Percentiles rank a stretch among this genome's conserved stretches.
These are phyloP conservation scores for Amanita thiersii DNA, from an alignment of 768 basidiomycete species.

Conservation along the genomic window DNA sequence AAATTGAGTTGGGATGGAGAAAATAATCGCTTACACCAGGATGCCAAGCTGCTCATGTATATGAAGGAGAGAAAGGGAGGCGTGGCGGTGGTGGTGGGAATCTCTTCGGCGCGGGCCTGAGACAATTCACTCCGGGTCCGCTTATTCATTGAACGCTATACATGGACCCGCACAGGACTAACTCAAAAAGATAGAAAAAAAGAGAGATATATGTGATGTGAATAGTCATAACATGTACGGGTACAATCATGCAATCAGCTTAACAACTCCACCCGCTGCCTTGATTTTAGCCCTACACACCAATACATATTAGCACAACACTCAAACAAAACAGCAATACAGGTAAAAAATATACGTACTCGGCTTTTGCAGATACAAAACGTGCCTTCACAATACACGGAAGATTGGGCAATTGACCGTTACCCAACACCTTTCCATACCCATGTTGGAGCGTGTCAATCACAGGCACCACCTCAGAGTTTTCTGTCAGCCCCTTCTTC, in stretches of 20 bases:
- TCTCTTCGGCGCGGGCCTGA: slow-evolving; percentile 3
- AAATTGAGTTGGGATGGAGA: background rate
- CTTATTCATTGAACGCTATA: background rate
- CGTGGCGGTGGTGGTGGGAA: slow-evolving; percentile 7
- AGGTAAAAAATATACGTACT: slow-evolving; percentile 33
- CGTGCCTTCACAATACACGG: slow-evolving; percentile 99
- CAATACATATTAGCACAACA: slow-evolving; percentile 3
- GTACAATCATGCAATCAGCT: slow-evolving; percentile 71
- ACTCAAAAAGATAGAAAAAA: too few relatives aligned
- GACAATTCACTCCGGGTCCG: background rate
- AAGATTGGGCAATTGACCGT: slow-evolving; percentile 83
- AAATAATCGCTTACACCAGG: slow-evolving; percentile 27
- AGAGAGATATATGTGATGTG: too few relatives aligned
- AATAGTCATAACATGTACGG: too few relatives aligned
- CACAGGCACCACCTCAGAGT: slow-evolving; percentile 85
- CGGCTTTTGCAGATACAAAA: slow-evolving; percentile 83
- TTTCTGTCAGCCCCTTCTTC: slow-evolving; percentile 66
- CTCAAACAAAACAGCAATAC: background rate
- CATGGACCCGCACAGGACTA: too few relatives aligned
- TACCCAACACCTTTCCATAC: slow-evolving; percentile 93
- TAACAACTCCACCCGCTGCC: slow-evolving; percentile 91
- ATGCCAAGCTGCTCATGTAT: slow-evolving; percentile 24
- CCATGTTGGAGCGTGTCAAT: slow-evolving; percentile 82
- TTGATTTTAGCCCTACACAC: slow-evolving; percentile 63
- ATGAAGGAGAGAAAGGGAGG: slow-evolving; percentile 11